These are phyloP conservation scores for Sporodiniella umbellata DNA, from an alignment of 371 early-diverging fungal genomes.

Conservation along the genomic window DNA sequence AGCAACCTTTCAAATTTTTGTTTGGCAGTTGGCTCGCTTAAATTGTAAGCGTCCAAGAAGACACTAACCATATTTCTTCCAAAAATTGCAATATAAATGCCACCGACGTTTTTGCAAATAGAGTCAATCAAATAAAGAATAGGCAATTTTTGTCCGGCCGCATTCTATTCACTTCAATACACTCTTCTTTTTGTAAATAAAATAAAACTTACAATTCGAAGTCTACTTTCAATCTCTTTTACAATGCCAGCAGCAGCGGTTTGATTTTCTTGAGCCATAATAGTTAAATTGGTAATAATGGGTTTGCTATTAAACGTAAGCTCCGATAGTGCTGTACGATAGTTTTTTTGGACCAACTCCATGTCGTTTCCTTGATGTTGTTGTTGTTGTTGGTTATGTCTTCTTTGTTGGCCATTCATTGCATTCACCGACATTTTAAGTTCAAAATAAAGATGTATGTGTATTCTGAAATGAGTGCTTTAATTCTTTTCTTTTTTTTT, in stretches of 20 bases:
- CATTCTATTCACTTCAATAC: constrained; percentile 48
- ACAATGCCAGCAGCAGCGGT: constrained; percentile 68
- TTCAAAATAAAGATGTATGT: not conserved
- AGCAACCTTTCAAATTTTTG: constrained; percentile 72
- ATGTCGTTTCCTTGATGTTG: constrained; percentile 7
- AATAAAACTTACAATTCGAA: constrained; percentile 78
- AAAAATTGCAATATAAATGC: constrained; percentile 69
- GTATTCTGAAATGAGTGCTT: not conserved
- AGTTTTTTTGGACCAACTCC: constrained; percentile 37
- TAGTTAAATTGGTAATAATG: constrained; percentile 86
- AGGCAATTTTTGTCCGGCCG: constrained; percentile 78
- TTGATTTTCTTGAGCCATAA: constrained; percentile 76
- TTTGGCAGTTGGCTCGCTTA: constrained; percentile 59
- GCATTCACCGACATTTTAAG: constrained; percentile 1
- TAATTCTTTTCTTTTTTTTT: not conserved
- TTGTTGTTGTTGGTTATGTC: constrained; percentile 12
- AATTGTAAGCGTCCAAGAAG: constrained; percentile 73
- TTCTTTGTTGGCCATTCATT: constrained; percentile 3
- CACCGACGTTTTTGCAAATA: constrained; percentile 89
- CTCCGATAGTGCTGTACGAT: constrained; percentile 45
- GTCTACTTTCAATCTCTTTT: constrained; percentile 78
- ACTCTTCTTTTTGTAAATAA: not conserved
- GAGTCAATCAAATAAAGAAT: constrained; percentile 90
- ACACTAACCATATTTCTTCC: constrained; percentile 62
- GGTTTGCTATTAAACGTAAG: constrained; percentile 90